Base-by-base conservation (phyloP, 495 filamentous ascomycete genomes). In the Hypoxylon crocopeplum region DNA sequence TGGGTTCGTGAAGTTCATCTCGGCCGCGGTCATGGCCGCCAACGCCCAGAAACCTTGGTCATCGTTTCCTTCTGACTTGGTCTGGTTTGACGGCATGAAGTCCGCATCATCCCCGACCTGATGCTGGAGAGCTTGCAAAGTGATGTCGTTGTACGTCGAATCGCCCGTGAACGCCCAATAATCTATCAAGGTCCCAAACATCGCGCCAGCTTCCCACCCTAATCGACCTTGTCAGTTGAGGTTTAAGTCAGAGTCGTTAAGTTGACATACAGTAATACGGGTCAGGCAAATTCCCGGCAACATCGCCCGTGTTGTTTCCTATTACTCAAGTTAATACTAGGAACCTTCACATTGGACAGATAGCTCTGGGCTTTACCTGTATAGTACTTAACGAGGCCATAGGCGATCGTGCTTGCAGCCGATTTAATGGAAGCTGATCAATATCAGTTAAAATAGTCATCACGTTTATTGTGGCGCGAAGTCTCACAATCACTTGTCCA, bases 181-280 rank as follows among this genome's bases (percentile, higher is more conserved):
- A 56, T 88, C 78, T 29, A 90, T 79, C 46, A 90, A 69, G 1
- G 81, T 69, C 50, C 83, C 84, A 68, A 88, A 88, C 70, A 89
- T 80, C 16, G 87, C 87, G 16, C 86, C 83, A 19, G 83, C 86
- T 70, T 92, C 88, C 90, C 90, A 93, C 90, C 89, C 91, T 77
- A n/a, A 77, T 75, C 40, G 75, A 77, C 25, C 83, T 21, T 72
- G 65, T 39, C 76, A 77, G 46, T 42, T 39, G 22, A 15, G 32
- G n/a, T 10, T 5, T 3, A 20, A 25, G 19, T 45, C 10, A 20
- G 12, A 8, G 21, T 7, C 7, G 5, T 0, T 21, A 5, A 7
- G 19, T 45, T 32, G 13, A 58, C 73, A 49, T 36, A 77, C 75
- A 78, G 52, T 78, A 79, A 33, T 79, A 79, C 20, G 75, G 76